A percentile compares a stretch with the other conserved stretches of the same genome.
These are phyloP conservation scores for Hypoxylon sp. DNA, from an alignment of 2,329 filamentous ascomycete species.

Conservation along the genomic window DNA sequence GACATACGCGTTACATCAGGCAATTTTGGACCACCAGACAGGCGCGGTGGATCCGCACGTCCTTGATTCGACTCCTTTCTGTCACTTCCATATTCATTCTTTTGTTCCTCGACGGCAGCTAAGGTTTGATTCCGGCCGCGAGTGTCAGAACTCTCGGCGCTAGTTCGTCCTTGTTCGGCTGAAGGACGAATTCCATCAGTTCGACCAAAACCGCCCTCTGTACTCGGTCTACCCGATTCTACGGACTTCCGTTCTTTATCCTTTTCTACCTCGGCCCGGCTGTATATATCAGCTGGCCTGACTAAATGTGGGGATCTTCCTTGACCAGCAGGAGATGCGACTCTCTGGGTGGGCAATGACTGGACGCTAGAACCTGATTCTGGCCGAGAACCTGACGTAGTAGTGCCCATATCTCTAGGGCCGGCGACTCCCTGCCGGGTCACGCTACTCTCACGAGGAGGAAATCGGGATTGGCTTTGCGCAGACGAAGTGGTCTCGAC, in stretches of 20 bases:
- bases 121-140: constrained; percentile 60
- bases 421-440: constrained; percentile 60
- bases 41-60: constrained; percentile 48
- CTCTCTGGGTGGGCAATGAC: constrained; percentile 57
- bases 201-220: constrained; percentile 63
- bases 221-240: constrained; percentile 70
- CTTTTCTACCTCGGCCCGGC: constrained; percentile 76
- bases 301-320: constrained; percentile 73
- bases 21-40: constrained; percentile 70
- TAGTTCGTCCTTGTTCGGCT: constrained; percentile 48
- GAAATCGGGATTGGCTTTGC: constrained; percentile 61
- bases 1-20: constrained; percentile 72
- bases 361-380: constrained; percentile 49
- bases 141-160: constrained; percentile 55
- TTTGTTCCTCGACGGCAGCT: constrained; percentile 70
- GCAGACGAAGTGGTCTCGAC: constrained; percentile 42
- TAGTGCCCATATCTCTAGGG: constrained; percentile 30
- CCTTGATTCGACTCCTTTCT: constrained; percentile 33
- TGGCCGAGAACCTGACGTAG: constrained; percentile 51
- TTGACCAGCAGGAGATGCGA: constrained; percentile 59
- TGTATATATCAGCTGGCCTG: constrained; percentile 83
- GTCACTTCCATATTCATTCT: constrained; percentile 65
- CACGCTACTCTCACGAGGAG: constrained; percentile 74
- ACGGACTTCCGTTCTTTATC: constrained; percentile 69
- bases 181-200: constrained; percentile 46